A percentile compares a stretch with the other conserved stretches of the same genome.
These are phyloP conservation scores for Phytophthora cryptogea DNA, from an alignment of 352 stramenopile species.

Conservation along the genomic window DNA sequence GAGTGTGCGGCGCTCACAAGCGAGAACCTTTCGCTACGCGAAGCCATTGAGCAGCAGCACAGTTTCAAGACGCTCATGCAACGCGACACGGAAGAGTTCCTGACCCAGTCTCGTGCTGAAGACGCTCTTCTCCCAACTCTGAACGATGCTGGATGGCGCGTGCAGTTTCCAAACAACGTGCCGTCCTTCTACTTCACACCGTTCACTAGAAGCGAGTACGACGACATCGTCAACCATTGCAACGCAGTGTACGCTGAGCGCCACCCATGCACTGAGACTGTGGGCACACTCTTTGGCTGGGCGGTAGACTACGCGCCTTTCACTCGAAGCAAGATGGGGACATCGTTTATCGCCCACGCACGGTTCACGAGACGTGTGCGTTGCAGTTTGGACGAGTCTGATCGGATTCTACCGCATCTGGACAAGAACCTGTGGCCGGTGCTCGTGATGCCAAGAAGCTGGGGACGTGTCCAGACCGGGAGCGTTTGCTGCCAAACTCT, in stretches of 20 bases:
- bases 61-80: background rate
- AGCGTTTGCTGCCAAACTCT: slow-evolving; percentile 15
- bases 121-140: no score
- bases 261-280: background rate
- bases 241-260: background rate
- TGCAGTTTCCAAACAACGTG: background rate
- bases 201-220: slow-evolving; percentile 1
- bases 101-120: background rate
- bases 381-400: slow-evolving; percentile 13
- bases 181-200: slow-evolving; percentile 11
- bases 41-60: background rate
- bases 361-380: slow-evolving; percentile 18
- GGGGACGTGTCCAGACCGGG: slow-evolving; percentile 18
- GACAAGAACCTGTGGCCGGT: slow-evolving; percentile 19
- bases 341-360: background rate
- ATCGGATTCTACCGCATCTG: slow-evolving; percentile 11
- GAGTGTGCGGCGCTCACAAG: slow-evolving; percentile 4
- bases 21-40: slow-evolving; percentile 5
- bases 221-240: background rate
- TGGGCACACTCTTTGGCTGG: slow-evolving; percentile 11
- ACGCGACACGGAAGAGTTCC: slow-evolving; percentile 3
- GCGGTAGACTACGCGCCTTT: slow-evolving; percentile 10
- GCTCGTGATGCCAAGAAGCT: background rate
- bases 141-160: slow-evolving; percentile 1
- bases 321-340: background rate